A percentile compares a stretch with the other conserved stretches of the same genome.
These are phyloP conservation scores for Mercurialis annua DNA, from an alignment of 345 rosid species.

Conservation along the genomic window DNA sequence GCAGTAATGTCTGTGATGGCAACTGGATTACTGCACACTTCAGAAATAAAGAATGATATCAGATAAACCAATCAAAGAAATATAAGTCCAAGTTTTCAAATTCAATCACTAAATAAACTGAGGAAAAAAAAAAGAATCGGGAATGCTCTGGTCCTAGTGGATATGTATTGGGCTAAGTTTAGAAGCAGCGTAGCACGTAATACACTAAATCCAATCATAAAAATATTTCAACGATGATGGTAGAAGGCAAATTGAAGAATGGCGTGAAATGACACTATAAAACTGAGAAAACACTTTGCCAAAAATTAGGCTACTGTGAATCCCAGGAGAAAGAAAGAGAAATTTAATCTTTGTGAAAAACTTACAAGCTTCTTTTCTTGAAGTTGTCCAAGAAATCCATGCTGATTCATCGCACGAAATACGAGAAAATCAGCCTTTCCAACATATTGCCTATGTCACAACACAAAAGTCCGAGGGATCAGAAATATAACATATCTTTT, in stretches of 20 bases:
- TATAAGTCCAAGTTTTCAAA: neutral
- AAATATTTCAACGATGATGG: neutral
- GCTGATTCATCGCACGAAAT: slow-evolving; percentile 94
- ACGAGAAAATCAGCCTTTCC: slow-evolving; percentile 96
- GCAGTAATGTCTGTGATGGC: slow-evolving; percentile 88
- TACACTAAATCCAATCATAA: neutral
- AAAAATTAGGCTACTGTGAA: neutral
- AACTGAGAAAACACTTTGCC: neutral
- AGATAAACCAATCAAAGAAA: slow-evolving; percentile 18
- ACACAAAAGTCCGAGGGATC: slow-evolving; percentile 17
- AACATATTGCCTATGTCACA: slow-evolving; percentile 69
- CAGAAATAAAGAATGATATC: slow-evolving; percentile 13
- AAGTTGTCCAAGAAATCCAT: slow-evolving; percentile 89
- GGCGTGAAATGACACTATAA: neutral
- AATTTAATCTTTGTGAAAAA: slow-evolving; percentile 21
- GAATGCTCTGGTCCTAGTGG: neutral
- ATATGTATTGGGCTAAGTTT: neutral
- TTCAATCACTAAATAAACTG: neutral
- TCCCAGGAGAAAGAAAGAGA: neutral
- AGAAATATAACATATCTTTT: slow-evolving; percentile 16
- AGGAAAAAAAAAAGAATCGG: neutral
- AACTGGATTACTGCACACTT: slow-evolving; percentile 98
- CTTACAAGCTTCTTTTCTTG: slow-evolving; percentile 99
- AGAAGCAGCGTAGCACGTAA: neutral
- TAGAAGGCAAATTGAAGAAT: neutral